Evolutionary conservation across 768 basidiomycete species (phyloP), one percentile per base, ranked within the genome.

Genomic region (Kwoniella bestiolae): DNA sequence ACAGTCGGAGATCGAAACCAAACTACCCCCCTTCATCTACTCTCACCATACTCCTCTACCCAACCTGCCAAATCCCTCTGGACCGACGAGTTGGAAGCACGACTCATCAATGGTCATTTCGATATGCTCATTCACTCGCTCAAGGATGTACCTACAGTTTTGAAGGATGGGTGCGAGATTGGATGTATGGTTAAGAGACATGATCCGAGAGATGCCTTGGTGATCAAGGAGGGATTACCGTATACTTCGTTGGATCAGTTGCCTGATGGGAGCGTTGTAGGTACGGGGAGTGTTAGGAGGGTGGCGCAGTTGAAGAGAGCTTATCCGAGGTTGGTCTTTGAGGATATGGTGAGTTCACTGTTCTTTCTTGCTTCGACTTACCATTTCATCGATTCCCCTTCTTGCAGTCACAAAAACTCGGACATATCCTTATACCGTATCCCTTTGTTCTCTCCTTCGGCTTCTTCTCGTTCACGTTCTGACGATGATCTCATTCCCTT

Each of bases 21-120:
- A 81, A 87, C 89, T 1, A 89, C 92, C 69, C 86, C 87, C 2
- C 84, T 96, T 18, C 94, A 94, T 81, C 84, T 94, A 8, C 83
- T 96, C 16, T 93, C 93, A 41, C 77, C 76, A 0, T 76, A 73
- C 41, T 73, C 71, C 1, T 66, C 68, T 1, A 51, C 69, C 8
- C 70, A 72, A 41, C 71, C 71, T 7, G 75, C 73, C 23, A 79
- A 82, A 73, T 81, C 90, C 0, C 82, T 97, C 29, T 99, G 96
- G 96, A 99, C 96, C 38, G 91, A 92, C 73, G 95, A 97, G 73
- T 87, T 99, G 59, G 96, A 99, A 79, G 90, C 91, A 21, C 88
- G 88, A 47, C 83, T 99, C 66, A 84, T 87, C 60, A 85, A 88
- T 47, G 82, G 85, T 31, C 83, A 85, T 12, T 90, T 94, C 53